Conservation (phyloP, 2,329 filamentous ascomycete species). For the Scedosporium apiospermum region DNA sequence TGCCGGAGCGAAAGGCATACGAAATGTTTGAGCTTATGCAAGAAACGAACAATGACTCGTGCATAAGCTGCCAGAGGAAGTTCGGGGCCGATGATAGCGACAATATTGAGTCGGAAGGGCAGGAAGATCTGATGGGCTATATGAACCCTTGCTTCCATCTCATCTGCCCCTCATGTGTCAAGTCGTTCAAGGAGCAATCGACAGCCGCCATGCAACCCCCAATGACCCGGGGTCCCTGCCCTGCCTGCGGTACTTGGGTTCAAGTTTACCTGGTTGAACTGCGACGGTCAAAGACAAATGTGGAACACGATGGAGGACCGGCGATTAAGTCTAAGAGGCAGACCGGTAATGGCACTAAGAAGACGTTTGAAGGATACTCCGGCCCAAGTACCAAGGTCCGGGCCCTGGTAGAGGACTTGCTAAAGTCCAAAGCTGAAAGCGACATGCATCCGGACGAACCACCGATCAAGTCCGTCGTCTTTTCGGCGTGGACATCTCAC, state of each 20-base stretch:
- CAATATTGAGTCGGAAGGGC: conserved; percentile 46
- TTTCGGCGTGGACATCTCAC: conserved; percentile 93
- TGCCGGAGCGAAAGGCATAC: conserved; percentile 67
- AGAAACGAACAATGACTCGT: conserved; percentile 69
- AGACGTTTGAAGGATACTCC: conserved; percentile 50
- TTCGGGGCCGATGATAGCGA: conserved; percentile 48
- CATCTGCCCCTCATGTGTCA: conserved; percentile 67
- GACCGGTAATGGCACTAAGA: conserved; percentile 13
- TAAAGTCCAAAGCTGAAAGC: conserved; percentile 54
- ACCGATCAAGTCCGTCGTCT: conserved; percentile 87
- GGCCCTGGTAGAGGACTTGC: conserved; percentile 67
- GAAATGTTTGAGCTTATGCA: conserved; percentile 78
- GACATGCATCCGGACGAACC: conserved; percentile 51
- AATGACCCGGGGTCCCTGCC: conserved; percentile 46
- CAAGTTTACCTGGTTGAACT: conserved; percentile 59
- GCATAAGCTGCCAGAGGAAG: conserved; percentile 58
- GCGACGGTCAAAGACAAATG: conserved; percentile 48
- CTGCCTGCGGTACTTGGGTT: conserved; percentile 56
- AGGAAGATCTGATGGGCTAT: conserved; percentile 60
- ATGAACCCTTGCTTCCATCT: conserved; percentile 86
- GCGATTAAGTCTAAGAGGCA: conserved; percentile 27
- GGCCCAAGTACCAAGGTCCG: conserved; percentile 90
- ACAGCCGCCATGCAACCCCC: conserved; percentile 25
- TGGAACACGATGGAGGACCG: conserved; percentile 40
- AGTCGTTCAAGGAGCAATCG: conserved; percentile 45